Percentiles rank a stretch among this genome's conserved stretches.
These are phyloP conservation scores for Punica granatum DNA, from an alignment of 345 rosid genomes.

Conservation along the genomic window DNA sequence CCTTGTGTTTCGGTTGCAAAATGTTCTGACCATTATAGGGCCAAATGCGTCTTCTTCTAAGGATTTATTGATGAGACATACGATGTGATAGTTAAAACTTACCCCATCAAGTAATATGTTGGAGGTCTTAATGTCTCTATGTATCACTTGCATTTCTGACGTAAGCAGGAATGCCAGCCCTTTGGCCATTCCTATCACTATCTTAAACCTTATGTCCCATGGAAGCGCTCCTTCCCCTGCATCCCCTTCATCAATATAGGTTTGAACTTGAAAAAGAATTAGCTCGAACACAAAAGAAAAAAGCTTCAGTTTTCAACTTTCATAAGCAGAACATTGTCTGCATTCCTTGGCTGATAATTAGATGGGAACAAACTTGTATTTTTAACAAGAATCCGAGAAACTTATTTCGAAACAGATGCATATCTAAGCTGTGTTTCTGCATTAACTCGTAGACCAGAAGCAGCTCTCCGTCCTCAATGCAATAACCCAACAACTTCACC, in stretches of 20 bases:
- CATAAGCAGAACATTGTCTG: too few relatives aligned
- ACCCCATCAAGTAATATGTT: conserved; percentile 92
- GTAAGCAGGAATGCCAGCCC: conserved; percentile 76
- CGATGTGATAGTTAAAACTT: conserved; percentile 7
- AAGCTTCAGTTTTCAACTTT: too few relatives aligned
- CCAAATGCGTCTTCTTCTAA: too few relatives aligned
- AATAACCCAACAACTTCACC: conserved; percentile 76
- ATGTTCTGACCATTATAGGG: too few relatives aligned
- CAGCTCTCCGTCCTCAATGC: conserved; percentile 69
- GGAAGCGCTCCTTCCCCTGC: conserved; percentile 72
- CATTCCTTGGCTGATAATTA: neutral
- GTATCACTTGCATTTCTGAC: conserved; percentile 78
- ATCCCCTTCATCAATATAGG: conserved; percentile 39
- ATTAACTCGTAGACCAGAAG: conserved; percentile 83
- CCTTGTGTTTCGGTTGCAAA: too few relatives aligned
- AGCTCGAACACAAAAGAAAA: neutral
- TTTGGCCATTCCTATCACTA: conserved; percentile 73
- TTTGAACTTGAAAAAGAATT: neutral
- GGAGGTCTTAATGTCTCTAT: conserved; percentile 88
- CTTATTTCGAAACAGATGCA: conserved; percentile 83
- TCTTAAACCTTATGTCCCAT: conserved; percentile 65
- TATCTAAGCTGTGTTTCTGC: conserved; percentile 94
- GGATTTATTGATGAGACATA: neutral
- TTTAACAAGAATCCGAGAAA: neutral
- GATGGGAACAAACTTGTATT: neutral